Evolutionary conservation across 202 grass and related monocot genomes (phyloP), one percentile per base, ranked within the genome.

Genomic region (Zoysia matrella): DNA sequence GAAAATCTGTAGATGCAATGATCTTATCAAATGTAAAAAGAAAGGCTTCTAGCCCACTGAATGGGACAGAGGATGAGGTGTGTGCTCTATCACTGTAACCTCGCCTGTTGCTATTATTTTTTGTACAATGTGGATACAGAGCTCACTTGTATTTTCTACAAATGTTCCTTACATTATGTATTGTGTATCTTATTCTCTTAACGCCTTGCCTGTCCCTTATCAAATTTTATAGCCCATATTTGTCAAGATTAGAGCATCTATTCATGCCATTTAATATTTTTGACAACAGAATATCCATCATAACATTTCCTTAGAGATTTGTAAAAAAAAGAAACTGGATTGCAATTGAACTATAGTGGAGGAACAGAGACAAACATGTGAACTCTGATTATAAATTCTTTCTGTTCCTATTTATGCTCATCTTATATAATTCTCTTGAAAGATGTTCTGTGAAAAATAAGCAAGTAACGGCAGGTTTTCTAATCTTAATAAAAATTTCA

Each of bases 61-160:
- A 96, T 57, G 93, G 96, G 53, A 90, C 62, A 52, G 93, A 90
- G 5, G 63, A 89, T 87, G 90, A 95, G 76, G 95, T 95, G 87
- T 87, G 89, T 73, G 47, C 72, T 49, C 60, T 79, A 12, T 75
- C 46, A 10, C 15, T 83, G 46, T 75, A 54, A 0, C 44, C 55
- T 46, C 2, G 43, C 50, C 2, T 12, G 52, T 75, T 4, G 65
- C 61, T 70, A 42, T 55, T 69, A 61, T 36, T 74, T 82, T 45
- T 73, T 78, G 40, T 82, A 55, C 22, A 86, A 14, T 73, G 22
- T 11, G 15, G 47, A 60, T 80, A 51, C 47, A 45, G 15, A 42
- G 15, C 54, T 86, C 39, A 41, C 39, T 46, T 46, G 45, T 46
- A 46, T 46, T 46, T 46, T 46, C 45, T 46, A 46, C 5, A 46